Evolutionary conservation across 1,284 basidiomycete genomes (phyloP).

Genomic region (Malassezia slooffiae): DNA sequence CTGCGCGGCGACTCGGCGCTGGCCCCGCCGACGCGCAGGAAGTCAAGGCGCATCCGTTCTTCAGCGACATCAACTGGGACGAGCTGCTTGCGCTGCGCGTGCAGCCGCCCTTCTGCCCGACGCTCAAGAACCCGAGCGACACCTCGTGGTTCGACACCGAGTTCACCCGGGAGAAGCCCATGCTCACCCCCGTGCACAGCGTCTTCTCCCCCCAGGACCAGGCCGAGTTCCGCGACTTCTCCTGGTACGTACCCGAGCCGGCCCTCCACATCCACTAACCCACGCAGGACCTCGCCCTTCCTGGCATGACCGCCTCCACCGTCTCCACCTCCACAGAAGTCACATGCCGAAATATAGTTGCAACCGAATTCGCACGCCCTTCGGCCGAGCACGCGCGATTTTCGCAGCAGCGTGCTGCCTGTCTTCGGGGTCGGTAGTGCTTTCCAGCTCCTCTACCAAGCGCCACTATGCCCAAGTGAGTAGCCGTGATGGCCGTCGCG

Average conservation of each 20-base stretch:
- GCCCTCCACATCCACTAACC: conserved; percentile 4
- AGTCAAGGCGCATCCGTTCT: conserved; percentile 95
- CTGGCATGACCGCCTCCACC: conserved; percentile 1
- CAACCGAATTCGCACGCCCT: conserved; percentile 11
- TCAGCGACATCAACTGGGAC: conserved; percentile 93
- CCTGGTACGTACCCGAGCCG: conserved; percentile 28
- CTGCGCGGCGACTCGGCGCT: conserved; percentile 83
- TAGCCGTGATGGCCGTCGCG: no score
- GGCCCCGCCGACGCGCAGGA: conserved; percentile 86
- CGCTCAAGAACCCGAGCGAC: conserved; percentile 56
- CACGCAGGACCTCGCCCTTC: conserved; percentile 10
- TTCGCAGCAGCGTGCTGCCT: conserved; percentile 1
- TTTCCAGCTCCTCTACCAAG: conserved; percentile 13
- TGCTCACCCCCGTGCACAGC: conserved; percentile 90
- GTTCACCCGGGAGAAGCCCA: conserved; percentile 92
- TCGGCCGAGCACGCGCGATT: conserved; percentile 6
- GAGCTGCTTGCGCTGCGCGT: conserved; percentile 92
- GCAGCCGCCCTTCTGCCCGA: conserved; percentile 92
- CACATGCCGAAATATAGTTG: conserved; percentile 17
- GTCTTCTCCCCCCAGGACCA: conserved; percentile 87
- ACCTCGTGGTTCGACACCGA: conserved; percentile 83
- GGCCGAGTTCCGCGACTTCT: conserved; percentile 49
- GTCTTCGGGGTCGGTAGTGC: background rate
- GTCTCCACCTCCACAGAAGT: background rate
- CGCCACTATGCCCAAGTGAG: conserved; percentile 42